Base-by-base conservation (phyloP, 495 filamentous ascomycete genomes). In the Penicillium pancosmium region DNA sequence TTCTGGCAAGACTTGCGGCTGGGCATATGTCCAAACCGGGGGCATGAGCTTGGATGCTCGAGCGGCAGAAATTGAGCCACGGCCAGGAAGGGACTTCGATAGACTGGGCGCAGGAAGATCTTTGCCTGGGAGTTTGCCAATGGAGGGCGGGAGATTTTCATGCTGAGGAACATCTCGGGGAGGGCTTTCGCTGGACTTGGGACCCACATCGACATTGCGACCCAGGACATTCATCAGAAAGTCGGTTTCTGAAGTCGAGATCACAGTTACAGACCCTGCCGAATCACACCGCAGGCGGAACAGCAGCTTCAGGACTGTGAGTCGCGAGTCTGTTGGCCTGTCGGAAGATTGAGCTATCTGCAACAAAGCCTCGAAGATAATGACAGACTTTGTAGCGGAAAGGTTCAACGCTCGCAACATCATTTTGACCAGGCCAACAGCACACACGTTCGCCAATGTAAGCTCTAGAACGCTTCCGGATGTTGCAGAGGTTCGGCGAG, bases 201-300 rank as follows among this genome's bases (percentile, higher is more conserved):
- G 60, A 21, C 63, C 65, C 9, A 67, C 59, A 16, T 82, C 76
- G 36, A 84, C 72, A 4, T 86, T 92, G 34, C 91, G 85, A 61
- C 84, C 88, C 7, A 96, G 72, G 8, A 86, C 80, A 27, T 83
- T 83, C 40, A 93, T 89, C 11, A 96, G 73, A 48, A 81, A 82
- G 62, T 88, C 86, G 43, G 83, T 86, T 62, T 95, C 91, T 0
- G 84, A 81, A 8, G 80, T 78, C 8, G 82, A 71, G 2, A 84
- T 80, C 27, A 97, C 73, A 43, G 86, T 88, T 4, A 97, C 80
- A 35, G 84, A 82, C 48, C 91, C 81, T 15, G 86, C 83, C 33
- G 85, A 89, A 68, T 97, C 90, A 27, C 91, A 90, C 50, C 93
- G 83, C 18, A 98, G 75, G 19, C 93, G 85, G 66, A 94, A 92